Base-by-base conservation (phyloP, 169 alveolate species). In the Toxoplasma gondii region DNA sequence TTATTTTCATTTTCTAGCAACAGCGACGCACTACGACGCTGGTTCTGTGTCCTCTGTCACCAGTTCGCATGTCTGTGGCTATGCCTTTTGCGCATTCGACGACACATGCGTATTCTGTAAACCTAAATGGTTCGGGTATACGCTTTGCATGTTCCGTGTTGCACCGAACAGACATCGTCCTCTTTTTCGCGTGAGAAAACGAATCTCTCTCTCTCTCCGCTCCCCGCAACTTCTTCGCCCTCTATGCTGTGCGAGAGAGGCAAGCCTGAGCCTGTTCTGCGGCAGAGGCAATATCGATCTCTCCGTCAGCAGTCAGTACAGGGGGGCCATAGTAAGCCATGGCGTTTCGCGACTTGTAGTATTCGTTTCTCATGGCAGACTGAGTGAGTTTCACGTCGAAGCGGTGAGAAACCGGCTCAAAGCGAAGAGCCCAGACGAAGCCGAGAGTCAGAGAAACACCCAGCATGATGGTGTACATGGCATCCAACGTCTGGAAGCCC, bases 271-370 rank as follows among this genome's bases (percentile, higher is more conserved):
- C 95, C 43, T 88, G 95, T n/a, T 88, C 67, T 38, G 95, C 92
- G 38, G 98, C 96, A 80, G 98, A 97, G 44, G 97, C 96, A 78
- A 97, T 95, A 88, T 97, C 98, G 29, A 97, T 95, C 54, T 97
- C 98, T 5, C 98, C 98, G 80, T 97, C 97, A 29, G 97, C 98
- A 36, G 97, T 98, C 53, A 98, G 97, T 16, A 98, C 98, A 29
- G 99, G 98, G 4, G 99, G 99, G 16, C 99, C 99, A 92, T 98
- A 98, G 95, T 98, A 98, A n/a, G 99, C 99, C 98, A 98, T 97
- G 49, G 99, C 99, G 91, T 98, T 98, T 88, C 98, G 96, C 17
- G 99, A 97, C 95, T 98, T 98, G 94, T 98, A 98, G 93, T 97
- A 98, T 86, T 98, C 99, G 95, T 98, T 98, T 38, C 99, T 94